These are phyloP conservation scores for Gossypium sturtianum DNA, from an alignment of 345 rosid genomes.

Conservation along the genomic window DNA sequence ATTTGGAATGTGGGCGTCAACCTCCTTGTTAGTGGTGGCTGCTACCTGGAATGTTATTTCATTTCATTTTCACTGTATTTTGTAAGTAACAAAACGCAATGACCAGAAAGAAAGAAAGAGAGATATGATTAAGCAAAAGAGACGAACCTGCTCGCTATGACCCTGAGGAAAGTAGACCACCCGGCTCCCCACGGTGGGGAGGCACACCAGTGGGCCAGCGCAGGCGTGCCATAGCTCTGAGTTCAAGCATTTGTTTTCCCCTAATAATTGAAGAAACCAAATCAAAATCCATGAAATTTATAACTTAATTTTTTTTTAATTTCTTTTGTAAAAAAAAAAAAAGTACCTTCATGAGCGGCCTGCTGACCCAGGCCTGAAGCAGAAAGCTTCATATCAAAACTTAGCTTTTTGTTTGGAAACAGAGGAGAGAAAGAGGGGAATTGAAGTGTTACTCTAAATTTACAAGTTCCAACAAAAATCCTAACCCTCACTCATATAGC, in stretches of 20 bases:
- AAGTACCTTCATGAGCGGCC: slow-evolving; percentile 46
- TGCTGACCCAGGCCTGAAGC: slow-evolving; percentile 51
- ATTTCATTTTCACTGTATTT: slow-evolving; percentile 14
- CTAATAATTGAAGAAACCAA: slow-evolving; percentile 12
- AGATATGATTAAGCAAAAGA: not conserved
- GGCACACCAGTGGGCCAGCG: slow-evolving; percentile 58
- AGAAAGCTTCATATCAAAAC: slow-evolving; percentile 46
- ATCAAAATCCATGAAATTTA: not conserved
- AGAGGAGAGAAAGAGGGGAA: slow-evolving; percentile 18
- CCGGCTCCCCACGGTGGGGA: not conserved
- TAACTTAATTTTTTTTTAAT: not conserved
- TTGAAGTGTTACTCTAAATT: slow-evolving; percentile 1
- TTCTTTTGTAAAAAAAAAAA: not conserved
- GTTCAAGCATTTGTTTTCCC: slow-evolving; percentile 53
- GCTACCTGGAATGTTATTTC: slow-evolving; percentile 42
- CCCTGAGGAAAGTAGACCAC: slow-evolving; percentile 52
- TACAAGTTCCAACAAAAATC: not conserved
- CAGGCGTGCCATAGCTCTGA: slow-evolving; percentile 76
- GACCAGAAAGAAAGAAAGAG: not conserved
- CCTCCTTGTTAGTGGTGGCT: slow-evolving; percentile 65
- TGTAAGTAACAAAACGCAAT: not conserved
- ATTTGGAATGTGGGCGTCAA: slow-evolving; percentile 53
- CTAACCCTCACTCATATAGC: slow-evolving; percentile 17
- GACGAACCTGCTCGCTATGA: slow-evolving; percentile 51
- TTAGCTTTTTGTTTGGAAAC: slow-evolving; percentile 1